A percentile compares a stretch with the other conserved stretches of the same genome.
Conservation (phyloP, 306 rosid genomes). For the Ormosia emarginata region DNA sequence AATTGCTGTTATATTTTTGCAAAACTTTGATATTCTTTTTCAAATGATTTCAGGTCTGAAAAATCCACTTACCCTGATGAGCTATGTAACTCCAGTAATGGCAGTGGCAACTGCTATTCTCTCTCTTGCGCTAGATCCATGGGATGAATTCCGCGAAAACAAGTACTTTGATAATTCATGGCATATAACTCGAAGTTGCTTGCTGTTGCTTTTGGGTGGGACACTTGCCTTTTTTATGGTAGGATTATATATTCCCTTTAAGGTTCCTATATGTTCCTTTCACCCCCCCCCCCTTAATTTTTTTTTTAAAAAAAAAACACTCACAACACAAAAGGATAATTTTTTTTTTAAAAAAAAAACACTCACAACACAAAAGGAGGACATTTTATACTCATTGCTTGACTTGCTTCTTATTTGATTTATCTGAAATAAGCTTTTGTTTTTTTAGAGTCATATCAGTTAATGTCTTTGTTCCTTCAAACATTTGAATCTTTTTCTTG, state of each 20-base stretch:
- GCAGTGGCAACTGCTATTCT: constrained; percentile 70
- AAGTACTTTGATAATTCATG: constrained; percentile 65
- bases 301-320: too few relatives aligned
- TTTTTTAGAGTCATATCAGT: constrained; percentile 3
- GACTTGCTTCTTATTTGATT: constrained; percentile 4
- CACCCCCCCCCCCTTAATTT: not conserved
- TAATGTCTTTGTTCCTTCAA: not conserved
- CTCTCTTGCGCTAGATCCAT: constrained; percentile 82
- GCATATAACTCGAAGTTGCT: constrained; percentile 76
- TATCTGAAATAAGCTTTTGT: not conserved
- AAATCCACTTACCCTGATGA: constrained; percentile 93
- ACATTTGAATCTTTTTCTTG: constrained; percentile 22
- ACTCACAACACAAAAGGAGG: not conserved
- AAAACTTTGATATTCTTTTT: constrained; percentile 2
- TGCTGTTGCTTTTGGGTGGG: constrained; percentile 90
- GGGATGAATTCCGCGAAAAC: constrained; percentile 67
- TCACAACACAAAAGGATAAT: not conserved
- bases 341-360: too few relatives aligned
- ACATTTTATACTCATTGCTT: not conserved
- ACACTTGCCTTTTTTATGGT: constrained; percentile 94
- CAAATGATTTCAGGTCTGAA: constrained; percentile 69
- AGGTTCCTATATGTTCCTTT: not conserved
- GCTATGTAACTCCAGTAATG: constrained; percentile 94
- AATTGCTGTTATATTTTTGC: not conserved
- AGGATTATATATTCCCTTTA: constrained; percentile 22